Percentiles rank a stretch among this genome's conserved stretches.
Evolutionary conservation across 305 asterid genomes (phyloP).

Genomic region (Caryopteris hybrid): DNA sequence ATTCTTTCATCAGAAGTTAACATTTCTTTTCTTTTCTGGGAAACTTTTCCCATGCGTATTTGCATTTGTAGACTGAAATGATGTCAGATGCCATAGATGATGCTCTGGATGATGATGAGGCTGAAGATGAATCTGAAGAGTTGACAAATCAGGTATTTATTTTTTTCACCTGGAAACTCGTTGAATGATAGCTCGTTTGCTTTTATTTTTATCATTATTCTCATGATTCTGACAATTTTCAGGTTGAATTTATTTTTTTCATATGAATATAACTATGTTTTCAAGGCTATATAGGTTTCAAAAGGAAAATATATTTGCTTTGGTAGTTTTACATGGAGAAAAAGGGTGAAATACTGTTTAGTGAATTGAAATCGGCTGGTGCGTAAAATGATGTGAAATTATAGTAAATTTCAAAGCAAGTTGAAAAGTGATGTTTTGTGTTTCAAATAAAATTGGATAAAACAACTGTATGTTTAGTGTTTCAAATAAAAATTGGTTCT

Average conservation of each 20-base stretch:
- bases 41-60: constrained; percentile 1
- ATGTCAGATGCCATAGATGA: constrained; percentile 94
- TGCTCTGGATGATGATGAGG: constrained; percentile 85
- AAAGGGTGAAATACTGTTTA: no score
- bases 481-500: no score
- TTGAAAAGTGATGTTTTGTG: not conserved
- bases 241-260: no score
- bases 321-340: no score
- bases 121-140: constrained; percentile 96
- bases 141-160: constrained; percentile 96
- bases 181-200: no score
- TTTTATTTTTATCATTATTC: no score
- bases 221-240: no score
- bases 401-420: not conserved
- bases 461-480: not conserved
- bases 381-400: no score
- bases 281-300: not conserved
- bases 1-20: no score
- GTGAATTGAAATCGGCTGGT: no score
- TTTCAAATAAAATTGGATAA: not conserved
- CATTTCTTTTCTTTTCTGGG: not conserved
- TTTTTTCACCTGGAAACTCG: no score
- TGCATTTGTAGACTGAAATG: constrained; percentile 70
- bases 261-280: not conserved
- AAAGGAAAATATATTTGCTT: not conserved